Conservation (phyloP, 495 filamentous ascomycete species). For the Xylaria venustula region DNA sequence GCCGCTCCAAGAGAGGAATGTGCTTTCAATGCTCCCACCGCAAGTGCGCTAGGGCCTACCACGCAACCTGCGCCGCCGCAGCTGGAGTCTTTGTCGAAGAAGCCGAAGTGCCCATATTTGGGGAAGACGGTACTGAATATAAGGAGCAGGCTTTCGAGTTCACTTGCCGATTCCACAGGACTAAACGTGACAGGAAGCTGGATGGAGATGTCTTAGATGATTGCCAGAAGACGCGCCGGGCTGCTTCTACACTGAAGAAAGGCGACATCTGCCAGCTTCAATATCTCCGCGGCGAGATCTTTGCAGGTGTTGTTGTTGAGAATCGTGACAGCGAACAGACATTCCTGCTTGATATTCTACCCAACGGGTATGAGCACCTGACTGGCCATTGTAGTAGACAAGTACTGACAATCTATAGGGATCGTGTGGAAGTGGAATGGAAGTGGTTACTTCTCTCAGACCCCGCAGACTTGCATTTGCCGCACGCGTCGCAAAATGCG, state of each 20-base stretch:
- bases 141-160: slow-evolving; percentile 86
- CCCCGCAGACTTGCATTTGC: slow-evolving; percentile 61
- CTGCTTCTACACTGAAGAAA: slow-evolving; percentile 63
- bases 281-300: slow-evolving; percentile 79
- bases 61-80: slow-evolving; percentile 88
- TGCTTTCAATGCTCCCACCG: slow-evolving; percentile 97
- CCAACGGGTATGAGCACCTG: slow-evolving; percentile 68
- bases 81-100: slow-evolving; percentile 91
- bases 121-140: slow-evolving; percentile 89
- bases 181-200: slow-evolving; percentile 72
- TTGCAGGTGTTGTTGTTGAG: slow-evolving; percentile 84
- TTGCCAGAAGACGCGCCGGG: slow-evolving; percentile 65
- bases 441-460: slow-evolving; percentile 72
- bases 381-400: slow-evolving; percentile 1
- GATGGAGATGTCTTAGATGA: slow-evolving; percentile 67
- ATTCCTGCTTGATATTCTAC: slow-evolving; percentile 79
- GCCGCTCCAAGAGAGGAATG: slow-evolving; percentile 86
- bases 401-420: slow-evolving; percentile 33
- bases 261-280: slow-evolving; percentile 88
- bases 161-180: slow-evolving; percentile 88
- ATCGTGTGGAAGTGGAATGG: slow-evolving; percentile 70
- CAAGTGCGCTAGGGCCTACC: slow-evolving; percentile 91
- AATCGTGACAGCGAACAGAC: slow-evolving; percentile 75
- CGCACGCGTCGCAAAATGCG: slow-evolving; percentile 59
- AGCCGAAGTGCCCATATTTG: slow-evolving; percentile 79